Conservation (phyloP, 768 basidiomycete genomes). For the Podaxis rugospora region DNA sequence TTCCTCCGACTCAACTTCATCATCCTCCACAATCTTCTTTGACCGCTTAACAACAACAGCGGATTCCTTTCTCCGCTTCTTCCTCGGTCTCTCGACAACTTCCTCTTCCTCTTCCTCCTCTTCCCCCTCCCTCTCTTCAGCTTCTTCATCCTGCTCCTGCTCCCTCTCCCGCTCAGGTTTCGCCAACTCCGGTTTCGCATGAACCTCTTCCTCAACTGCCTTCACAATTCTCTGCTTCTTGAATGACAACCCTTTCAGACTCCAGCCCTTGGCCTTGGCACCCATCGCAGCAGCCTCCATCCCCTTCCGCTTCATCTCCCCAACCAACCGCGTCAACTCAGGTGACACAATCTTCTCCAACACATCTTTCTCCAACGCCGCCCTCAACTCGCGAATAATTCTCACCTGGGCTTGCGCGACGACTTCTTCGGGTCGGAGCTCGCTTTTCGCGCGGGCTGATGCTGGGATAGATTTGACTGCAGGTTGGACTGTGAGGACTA, state of each 20-base stretch:
- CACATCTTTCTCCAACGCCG: conserved; percentile 60
- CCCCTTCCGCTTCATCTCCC: conserved; percentile 43
- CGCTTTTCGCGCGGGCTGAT: conserved; percentile 29
- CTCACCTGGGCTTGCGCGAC: conserved; percentile 50
- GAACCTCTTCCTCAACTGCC: conserved; percentile 31
- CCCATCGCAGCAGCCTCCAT: conserved; percentile 13
- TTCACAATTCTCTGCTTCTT: conserved; percentile 39
- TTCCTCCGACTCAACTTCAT: conserved; percentile 59
- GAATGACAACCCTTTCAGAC: conserved; percentile 43
- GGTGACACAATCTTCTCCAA: conserved; percentile 53
- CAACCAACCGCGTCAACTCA: conserved; percentile 48
- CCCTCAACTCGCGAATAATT: conserved; percentile 53
- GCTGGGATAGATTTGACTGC: conserved; percentile 25
- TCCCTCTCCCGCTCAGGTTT: conserved; percentile 35
- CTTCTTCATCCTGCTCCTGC: conserved; percentile 28
- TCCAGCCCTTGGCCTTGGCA: conserved; percentile 26
- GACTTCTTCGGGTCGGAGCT: conserved; percentile 40
- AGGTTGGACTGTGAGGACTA: conserved; percentile 48
- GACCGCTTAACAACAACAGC: conserved; percentile 24
- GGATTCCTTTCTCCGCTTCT: conserved; percentile 53
- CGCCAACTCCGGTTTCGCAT: conserved; percentile 39
- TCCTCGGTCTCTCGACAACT: conserved; percentile 44
- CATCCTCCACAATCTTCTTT: conserved; percentile 33
- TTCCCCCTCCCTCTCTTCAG: conserved; percentile 25
- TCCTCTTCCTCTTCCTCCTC: conserved; percentile 23